phyloP scores from a whole-genome alignment of 352 stramenopile species.

The Phytophthora ramorum region DNA sequence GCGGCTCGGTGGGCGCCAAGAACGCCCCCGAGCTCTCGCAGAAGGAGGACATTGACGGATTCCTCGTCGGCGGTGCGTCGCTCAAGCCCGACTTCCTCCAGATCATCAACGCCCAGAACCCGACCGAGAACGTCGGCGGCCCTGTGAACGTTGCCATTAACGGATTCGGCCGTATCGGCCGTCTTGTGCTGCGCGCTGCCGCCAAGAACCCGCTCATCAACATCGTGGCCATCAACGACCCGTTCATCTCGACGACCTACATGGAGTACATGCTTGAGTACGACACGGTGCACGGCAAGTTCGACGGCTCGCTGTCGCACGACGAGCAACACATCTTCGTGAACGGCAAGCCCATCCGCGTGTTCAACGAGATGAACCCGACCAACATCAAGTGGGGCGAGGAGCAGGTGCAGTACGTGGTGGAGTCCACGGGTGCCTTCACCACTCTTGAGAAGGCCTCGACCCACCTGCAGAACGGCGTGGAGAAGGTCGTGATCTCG shows the following conservation, averaged over 20 bases:
- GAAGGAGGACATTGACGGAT: slow-evolving; percentile 98
- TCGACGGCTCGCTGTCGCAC: slow-evolving; percentile 86
- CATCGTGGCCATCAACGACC: slow-evolving; percentile 95
- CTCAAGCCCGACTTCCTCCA: slow-evolving; percentile 97
- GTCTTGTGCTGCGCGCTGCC: slow-evolving; percentile 86
- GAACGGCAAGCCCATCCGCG: slow-evolving; percentile 92
- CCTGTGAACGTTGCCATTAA: slow-evolving; percentile 98
- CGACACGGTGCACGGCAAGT: slow-evolving; percentile 93
- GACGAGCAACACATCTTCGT: slow-evolving; percentile 91
- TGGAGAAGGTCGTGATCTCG: slow-evolving; percentile 97
- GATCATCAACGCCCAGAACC: slow-evolving; percentile 96
- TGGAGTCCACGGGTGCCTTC: slow-evolving; percentile 88
- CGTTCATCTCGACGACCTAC: slow-evolving; percentile 93
- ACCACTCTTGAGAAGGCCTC: slow-evolving; percentile 92
- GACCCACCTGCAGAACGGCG: slow-evolving; percentile 93
- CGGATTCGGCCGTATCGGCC: slow-evolving; percentile 88
- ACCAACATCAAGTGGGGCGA: slow-evolving; percentile 93
- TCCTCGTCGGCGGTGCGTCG: slow-evolving; percentile 97
- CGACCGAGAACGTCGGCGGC: slow-evolving; percentile 55
- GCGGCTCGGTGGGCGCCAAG: slow-evolving; percentile 93
- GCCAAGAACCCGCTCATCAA: slow-evolving; percentile 69
- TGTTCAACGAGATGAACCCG: slow-evolving; percentile 95
- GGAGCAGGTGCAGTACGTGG: slow-evolving; percentile 95
- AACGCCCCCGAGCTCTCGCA: slow-evolving; percentile 95
- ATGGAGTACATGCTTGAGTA: slow-evolving; percentile 94